Evolutionary conservation across 345 rosid species (phyloP).

Genomic region (Brassica cretica): DNA sequence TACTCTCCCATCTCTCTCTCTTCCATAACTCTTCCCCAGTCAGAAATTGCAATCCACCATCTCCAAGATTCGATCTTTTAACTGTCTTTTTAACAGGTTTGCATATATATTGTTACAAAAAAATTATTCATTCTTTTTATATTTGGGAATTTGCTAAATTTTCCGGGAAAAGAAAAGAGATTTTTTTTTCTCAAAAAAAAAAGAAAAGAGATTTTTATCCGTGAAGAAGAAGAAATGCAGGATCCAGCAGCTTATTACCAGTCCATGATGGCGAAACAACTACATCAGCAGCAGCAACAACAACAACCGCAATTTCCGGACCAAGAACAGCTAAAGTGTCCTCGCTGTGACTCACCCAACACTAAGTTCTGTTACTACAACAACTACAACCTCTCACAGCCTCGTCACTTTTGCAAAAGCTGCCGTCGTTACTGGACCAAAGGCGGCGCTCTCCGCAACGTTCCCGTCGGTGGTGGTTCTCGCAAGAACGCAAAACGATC

Average conservation of each 20-base stretch:
- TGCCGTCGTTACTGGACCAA: constrained; percentile 44
- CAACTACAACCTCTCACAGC: constrained; percentile 43
- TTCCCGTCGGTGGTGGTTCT: constrained; percentile 39
- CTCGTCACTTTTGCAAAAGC: constrained; percentile 45
- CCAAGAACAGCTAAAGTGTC: constrained; percentile 43
- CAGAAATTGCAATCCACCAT: not conserved
- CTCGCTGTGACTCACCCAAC: constrained; percentile 42
- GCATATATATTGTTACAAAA: not conserved
- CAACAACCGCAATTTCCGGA: constrained; percentile 24
- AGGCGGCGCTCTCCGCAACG: constrained; percentile 44
- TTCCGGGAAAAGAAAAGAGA: too few relatives aligned
- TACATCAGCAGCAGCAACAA: not conserved
- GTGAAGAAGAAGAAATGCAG: constrained; percentile 32
- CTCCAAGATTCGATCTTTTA: constrained; percentile 1
- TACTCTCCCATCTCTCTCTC: not conserved
- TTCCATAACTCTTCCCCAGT: not conserved
- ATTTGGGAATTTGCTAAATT: not conserved
- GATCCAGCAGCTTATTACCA: constrained; percentile 42
- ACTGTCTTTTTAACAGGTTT: not conserved
- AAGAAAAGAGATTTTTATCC: too few relatives aligned
- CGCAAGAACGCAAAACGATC: constrained; percentile 41
- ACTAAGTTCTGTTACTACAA: constrained; percentile 44
- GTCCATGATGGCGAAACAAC: constrained; percentile 36
- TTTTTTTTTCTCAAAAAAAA: too few relatives aligned
- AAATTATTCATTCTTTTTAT: not conserved